Evolutionary conservation across 2,329 filamentous ascomycete genomes (phyloP), one percentile per base, ranked within the genome.

Genomic region (Pezicula carpinea): DNA sequence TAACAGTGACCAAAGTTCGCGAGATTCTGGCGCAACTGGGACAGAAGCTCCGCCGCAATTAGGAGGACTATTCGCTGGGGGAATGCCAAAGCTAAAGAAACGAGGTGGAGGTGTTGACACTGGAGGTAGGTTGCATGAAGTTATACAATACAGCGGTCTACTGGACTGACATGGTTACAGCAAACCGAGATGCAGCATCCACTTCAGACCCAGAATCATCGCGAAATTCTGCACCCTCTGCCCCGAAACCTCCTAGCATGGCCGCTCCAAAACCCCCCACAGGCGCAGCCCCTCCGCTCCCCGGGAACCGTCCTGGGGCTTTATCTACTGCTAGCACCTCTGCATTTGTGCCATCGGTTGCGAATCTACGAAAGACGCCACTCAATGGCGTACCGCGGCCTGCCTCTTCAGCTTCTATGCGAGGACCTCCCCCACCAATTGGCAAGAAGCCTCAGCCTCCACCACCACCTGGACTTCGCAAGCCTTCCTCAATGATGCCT

Each of bases 31-130:
- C 35, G 64, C 63, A 11, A 56, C 67, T 15, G 69, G 68, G 2
- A 67, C 76, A 56, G 79, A 84, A 18, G 67, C 80, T 17, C 80
- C 88, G 40, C 89, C 90, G 10, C 92, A 96, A 64, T 68, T 97
- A 10, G 92, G 75, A 23, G 93, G 93, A 1, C 67, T 99, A 21
- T 96, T 99, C 63, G 89, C 88, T 1, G 91, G 89, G 31, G 93
- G 92, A 32, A 97, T 97, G 80, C 93, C 93, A 3, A 97, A 96
- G 70, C 66, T 99, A 61, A 87, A 88, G 66, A 96, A 95, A 72
- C 79, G 84, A 3, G 87, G 89, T 47, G 91, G 88, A 40, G 86
- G 86, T 33, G 74, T 92, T 49, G 79, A 89, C 66, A 92, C 87
- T 1, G 87, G 83, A 64, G 76, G 76, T 77, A 59, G 74, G 47